Percentiles rank a stretch among this genome's conserved stretches.
phyloP scores from a whole-genome alignment of 257 asterid species.

The Solanum verrucosum region DNA sequence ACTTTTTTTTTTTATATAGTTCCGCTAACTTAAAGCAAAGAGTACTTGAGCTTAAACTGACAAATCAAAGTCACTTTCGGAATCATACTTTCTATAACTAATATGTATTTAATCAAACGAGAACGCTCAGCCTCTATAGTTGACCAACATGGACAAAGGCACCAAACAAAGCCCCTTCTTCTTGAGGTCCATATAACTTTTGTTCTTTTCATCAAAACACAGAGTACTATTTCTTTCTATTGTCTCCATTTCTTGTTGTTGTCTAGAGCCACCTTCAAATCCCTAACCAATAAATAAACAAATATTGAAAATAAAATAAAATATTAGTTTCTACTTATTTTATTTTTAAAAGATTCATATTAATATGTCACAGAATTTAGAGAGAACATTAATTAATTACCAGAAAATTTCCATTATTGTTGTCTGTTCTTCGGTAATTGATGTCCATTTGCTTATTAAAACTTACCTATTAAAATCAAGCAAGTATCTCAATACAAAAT shows the following conservation, averaged over 20 bases:
- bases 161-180: constrained; percentile 50
- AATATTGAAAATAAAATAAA: background rate
- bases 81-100: background rate
- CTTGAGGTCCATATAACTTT: constrained; percentile 23
- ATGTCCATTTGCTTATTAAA: constrained; percentile 36
- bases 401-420: constrained; percentile 19
- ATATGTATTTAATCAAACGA: background rate
- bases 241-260: background rate
- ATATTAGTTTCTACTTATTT: background rate
- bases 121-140: constrained; percentile 17
- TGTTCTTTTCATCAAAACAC: constrained; percentile 13
- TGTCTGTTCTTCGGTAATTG: constrained; percentile 20
- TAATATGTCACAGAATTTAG: background rate
- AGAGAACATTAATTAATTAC: constrained; percentile 10
- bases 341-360: background rate
- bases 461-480: constrained; percentile 20
- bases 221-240: constrained; percentile 9
- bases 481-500: background rate
- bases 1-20: background rate
- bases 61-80: background rate
- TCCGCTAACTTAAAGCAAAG: background rate
- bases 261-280: constrained; percentile 1
- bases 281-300: constrained; percentile 20
- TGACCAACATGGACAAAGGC: constrained; percentile 43
- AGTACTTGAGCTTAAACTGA: background rate